phyloP scores from a whole-genome alignment of 345 rosid species.

The Mallotus nudiflorus region DNA sequence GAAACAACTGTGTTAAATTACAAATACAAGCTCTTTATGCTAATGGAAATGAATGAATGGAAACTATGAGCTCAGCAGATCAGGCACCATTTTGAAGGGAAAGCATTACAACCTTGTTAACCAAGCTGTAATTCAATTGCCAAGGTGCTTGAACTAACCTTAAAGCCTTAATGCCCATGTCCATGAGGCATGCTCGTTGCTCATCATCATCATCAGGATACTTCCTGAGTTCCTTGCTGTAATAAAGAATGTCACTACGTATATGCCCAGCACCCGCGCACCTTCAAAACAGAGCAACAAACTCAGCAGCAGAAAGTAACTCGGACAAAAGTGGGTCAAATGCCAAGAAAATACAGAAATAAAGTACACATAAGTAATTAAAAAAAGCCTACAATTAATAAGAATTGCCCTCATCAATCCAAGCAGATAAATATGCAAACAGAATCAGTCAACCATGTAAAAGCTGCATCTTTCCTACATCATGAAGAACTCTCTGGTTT shows the following conservation, averaged over 20 bases:
- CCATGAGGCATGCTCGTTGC: slow-evolving; percentile 58
- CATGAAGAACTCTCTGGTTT: not conserved
- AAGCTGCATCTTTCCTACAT: not conserved
- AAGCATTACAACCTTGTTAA: too few species aligned
- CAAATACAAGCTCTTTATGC: not conserved
- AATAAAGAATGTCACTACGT: slow-evolving; percentile 71
- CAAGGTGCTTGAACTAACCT: slow-evolving; percentile 45
- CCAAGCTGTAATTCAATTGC: too few species aligned
- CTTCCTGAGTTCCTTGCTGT: slow-evolving; percentile 62
- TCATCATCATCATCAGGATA: slow-evolving; percentile 55
- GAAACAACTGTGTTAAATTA: not conserved
- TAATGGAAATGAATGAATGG: not conserved
- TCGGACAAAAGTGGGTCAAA: not conserved
- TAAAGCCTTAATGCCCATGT: slow-evolving; percentile 85
- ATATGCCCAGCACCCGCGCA: slow-evolving; percentile 95
- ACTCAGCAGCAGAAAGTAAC: slow-evolving; percentile 19
- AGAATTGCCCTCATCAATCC: not conserved
- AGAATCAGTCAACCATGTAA: not conserved
- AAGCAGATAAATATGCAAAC: not conserved
- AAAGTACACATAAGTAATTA: slow-evolving; percentile 7
- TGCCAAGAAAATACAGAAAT: not conserved
- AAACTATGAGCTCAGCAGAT: too few species aligned
- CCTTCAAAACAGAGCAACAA: slow-evolving; percentile 37
- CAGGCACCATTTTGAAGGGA: too few species aligned
- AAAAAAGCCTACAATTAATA: not conserved